Conservation (phyloP, 176 grass and related monocot species). For the Triticum timopheevii region DNA sequence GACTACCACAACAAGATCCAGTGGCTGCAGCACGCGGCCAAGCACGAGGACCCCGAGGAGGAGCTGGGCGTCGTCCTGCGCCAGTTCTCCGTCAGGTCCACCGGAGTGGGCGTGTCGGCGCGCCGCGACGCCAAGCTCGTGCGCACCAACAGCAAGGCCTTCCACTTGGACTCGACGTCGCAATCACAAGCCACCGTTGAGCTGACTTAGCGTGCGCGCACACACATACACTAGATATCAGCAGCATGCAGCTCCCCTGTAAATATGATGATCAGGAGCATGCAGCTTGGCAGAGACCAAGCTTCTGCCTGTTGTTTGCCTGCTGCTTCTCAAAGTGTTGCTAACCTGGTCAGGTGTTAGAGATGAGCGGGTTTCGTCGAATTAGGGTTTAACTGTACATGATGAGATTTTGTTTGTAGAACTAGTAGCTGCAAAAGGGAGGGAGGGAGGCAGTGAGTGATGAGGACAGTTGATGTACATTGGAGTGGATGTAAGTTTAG, state of each 20-base stretch:
- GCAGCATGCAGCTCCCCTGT: constrained; percentile 9
- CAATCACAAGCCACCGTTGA: not conserved
- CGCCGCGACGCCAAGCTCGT: constrained; percentile 53
- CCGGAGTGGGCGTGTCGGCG: constrained; percentile 71
- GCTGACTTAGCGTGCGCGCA: not conserved
- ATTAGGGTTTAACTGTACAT: constrained; percentile 20
- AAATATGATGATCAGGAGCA: constrained; percentile 1
- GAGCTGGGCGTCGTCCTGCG: constrained; percentile 55
- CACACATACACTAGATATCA: not conserved
- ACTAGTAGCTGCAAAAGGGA: not conserved
- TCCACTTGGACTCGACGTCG: constrained; percentile 8
- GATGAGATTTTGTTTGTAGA: constrained; percentile 1
- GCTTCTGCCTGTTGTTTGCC: not conserved
- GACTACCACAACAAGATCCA: constrained; percentile 80
- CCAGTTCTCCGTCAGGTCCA: constrained; percentile 75
- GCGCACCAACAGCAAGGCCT: constrained; percentile 42
- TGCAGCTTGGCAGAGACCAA: not conserved
- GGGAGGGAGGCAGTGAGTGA: too few relatives aligned
- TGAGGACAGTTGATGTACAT: constrained; percentile 14
- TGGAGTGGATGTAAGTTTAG: not conserved
- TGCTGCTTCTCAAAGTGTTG: not conserved
- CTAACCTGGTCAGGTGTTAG: not conserved
- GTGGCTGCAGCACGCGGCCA: constrained; percentile 46
- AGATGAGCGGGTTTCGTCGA: not conserved
- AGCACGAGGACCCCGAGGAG: constrained; percentile 41